Evolutionary conservation across 208 protist genomes (phyloP).

Genomic region (Trypanosoma brucei): DNA sequence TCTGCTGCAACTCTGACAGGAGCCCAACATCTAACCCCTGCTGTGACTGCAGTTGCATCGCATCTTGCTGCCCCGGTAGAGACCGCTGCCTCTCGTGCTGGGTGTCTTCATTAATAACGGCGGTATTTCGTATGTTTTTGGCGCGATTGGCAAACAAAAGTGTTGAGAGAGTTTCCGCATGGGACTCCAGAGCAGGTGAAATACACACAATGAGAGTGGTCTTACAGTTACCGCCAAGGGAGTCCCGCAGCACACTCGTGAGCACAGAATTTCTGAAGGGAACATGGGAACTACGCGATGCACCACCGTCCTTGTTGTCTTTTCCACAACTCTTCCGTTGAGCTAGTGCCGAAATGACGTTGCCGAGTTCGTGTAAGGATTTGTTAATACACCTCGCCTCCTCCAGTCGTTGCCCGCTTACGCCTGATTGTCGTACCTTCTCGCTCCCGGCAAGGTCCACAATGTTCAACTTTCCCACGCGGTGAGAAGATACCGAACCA

Average conservation of each 20-base stretch:
- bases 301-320: background rate
- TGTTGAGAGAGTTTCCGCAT: slow-evolving; percentile 78
- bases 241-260: slow-evolving; percentile 78
- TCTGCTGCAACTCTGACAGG: slow-evolving; percentile 21
- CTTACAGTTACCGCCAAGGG: slow-evolving; percentile 92
- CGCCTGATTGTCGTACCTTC: slow-evolving; percentile 60
- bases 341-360: slow-evolving; percentile 59
- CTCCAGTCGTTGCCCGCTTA: slow-evolving; percentile 73
- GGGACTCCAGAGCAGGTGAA: slow-evolving; percentile 51
- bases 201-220: slow-evolving; percentile 59
- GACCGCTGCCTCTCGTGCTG: slow-evolving; percentile 57
- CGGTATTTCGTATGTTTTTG: slow-evolving; percentile 74
- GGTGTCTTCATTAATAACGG: slow-evolving; percentile 64
- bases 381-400: slow-evolving; percentile 83
- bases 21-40: slow-evolving; percentile 20
- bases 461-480: slow-evolving; percentile 90
- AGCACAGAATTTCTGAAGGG: slow-evolving; percentile 88
- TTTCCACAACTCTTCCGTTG: slow-evolving; percentile 2
- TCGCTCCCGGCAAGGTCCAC: slow-evolving; percentile 94
- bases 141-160: slow-evolving; percentile 79
- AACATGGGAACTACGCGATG: slow-evolving; percentile 42
- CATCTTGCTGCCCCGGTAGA: slow-evolving; percentile 42
- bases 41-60: background rate
- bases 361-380: slow-evolving; percentile 54
- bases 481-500: slow-evolving; percentile 38